phyloP scores from a whole-genome alignment of 192 early-diverging fungal species.

The Cladochytrium replicatum region DNA sequence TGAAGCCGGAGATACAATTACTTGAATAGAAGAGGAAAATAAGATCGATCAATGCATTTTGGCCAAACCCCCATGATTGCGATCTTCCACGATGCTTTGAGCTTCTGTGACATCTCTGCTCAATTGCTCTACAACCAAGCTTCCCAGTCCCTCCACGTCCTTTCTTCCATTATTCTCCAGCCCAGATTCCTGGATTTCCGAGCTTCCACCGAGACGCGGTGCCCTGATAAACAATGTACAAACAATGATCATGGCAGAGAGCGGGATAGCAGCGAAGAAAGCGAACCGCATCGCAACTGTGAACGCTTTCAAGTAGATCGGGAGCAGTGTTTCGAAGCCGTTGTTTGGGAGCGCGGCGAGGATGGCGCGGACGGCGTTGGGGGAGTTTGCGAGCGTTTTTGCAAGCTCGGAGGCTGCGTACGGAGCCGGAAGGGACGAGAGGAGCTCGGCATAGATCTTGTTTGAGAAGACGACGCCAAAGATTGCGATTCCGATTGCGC shows the following conservation, averaged over 20 bases:
- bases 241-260: conserved; percentile 27
- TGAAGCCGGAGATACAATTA: no score
- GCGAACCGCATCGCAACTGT: conserved; percentile 9
- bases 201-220: no score
- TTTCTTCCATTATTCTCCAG: no score
- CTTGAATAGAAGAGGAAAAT: no score
- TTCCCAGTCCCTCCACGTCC: no score
- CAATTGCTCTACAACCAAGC: no score
- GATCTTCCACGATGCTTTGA: no score
- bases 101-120: no score
- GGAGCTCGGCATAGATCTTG: conserved; percentile 33
- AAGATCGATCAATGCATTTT: no score
- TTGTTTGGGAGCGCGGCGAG: background rate
- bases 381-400: conserved; percentile 1
- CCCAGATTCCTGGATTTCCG: no score
- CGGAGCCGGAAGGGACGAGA: conserved; percentile 16
- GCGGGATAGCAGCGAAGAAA: conserved; percentile 15
- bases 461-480: conserved; percentile 59
- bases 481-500: conserved; percentile 55
- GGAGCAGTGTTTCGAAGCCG: conserved; percentile 1
- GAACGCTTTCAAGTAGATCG: conserved; percentile 16
- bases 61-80: no score
- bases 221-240: conserved; percentile 26
- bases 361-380: conserved; percentile 5
- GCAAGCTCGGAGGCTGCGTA: background rate